These are phyloP conservation scores for Liriodendron chinense DNA, from an alignment of 164 flowering plant genomes.

Conservation along the genomic window DNA sequence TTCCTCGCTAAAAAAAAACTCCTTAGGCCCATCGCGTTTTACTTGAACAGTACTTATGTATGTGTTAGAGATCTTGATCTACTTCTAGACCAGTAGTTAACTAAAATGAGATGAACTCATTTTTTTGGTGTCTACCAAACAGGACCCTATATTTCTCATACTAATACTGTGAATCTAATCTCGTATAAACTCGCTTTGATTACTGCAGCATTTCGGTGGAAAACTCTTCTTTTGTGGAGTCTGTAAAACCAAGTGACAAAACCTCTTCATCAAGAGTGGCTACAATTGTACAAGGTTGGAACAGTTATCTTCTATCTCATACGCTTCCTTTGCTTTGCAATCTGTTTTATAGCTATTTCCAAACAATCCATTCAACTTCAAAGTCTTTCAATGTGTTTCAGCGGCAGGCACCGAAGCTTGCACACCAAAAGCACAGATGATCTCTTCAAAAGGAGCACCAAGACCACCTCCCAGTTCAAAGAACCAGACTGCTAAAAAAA, in stretches of 20 bases:
- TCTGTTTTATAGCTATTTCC: background rate
- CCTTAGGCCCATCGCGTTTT: too few relatives aligned
- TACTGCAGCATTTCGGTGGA: constrained; percentile 10
- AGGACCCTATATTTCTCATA: too few relatives aligned
- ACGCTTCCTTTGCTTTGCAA: background rate
- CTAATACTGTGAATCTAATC: too few relatives aligned
- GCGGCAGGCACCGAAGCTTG: constrained; percentile 34
- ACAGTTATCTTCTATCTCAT: background rate
- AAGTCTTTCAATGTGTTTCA: background rate
- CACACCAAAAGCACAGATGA: constrained; percentile 53
- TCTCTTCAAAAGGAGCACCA: constrained; percentile 21
- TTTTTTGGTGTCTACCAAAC: too few relatives aligned
- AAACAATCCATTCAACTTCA: background rate
- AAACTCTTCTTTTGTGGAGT: background rate
- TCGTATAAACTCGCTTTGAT: too few relatives aligned
- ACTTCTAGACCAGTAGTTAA: too few relatives aligned
- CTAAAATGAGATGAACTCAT: too few relatives aligned
- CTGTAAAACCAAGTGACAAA: constrained; percentile 7
- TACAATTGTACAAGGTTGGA: background rate
- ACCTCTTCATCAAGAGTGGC: constrained; percentile 4
- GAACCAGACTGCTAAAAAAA: constrained; percentile 52
- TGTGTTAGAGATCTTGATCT: too few relatives aligned
- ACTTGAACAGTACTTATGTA: too few relatives aligned
- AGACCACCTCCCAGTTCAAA: constrained; percentile 25
- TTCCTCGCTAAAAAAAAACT: too few relatives aligned